Conservation (phyloP, 106 monocot genomes). For the Acorus gramineus region DNA sequence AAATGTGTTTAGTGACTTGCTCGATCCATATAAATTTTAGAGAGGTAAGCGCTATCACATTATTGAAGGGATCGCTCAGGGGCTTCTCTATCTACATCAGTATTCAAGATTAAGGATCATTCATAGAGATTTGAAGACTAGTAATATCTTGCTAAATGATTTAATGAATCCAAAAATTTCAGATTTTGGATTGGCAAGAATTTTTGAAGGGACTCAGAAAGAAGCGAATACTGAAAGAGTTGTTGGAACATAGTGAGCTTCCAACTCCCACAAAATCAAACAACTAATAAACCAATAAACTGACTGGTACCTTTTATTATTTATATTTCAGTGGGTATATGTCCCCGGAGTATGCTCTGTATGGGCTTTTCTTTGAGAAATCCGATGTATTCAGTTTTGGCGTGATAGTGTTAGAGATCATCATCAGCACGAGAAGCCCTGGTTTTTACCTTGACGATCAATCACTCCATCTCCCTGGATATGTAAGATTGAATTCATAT, state of each 20-base stretch:
- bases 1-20: too few species aligned
- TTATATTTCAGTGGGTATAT: not conserved
- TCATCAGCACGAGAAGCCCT: not conserved
- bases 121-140: slow-evolving; percentile 9
- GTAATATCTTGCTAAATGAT: not conserved
- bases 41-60: not conserved
- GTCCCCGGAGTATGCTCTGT: not conserved
- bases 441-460: not conserved
- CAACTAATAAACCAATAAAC: too few species aligned
- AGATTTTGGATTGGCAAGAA: slow-evolving; percentile 5
- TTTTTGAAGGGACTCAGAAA: not conserved
- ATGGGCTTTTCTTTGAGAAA: not conserved
- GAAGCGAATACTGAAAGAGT: slow-evolving; percentile 7
- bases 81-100: slow-evolving; percentile 11
- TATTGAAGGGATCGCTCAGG: slow-evolving; percentile 3
- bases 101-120: slow-evolving; percentile 9
- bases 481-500: not conserved
- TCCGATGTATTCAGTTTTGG: slow-evolving; percentile 2
- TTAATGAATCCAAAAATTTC: slow-evolving; percentile 6
- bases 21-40: too few species aligned
- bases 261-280: too few species aligned
- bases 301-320: too few species aligned
- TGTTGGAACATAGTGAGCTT: not conserved
- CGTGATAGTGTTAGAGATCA: not conserved
- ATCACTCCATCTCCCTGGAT: not conserved